Evolutionary conservation across 2,329 filamentous ascomycete genomes (phyloP).

Genomic region (Dothistroma pini): DNA sequence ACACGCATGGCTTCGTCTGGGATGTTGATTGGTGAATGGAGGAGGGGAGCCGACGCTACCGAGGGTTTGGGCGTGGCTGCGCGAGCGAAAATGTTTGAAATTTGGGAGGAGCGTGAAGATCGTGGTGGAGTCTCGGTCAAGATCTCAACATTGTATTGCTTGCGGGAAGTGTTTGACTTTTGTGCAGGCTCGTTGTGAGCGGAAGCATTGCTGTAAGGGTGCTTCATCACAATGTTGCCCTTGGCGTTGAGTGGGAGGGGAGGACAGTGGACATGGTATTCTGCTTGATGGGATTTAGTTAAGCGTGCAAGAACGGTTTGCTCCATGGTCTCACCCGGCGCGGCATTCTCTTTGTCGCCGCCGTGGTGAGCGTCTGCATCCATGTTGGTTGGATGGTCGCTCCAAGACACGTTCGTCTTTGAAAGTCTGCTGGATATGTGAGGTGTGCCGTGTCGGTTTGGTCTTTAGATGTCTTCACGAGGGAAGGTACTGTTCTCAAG

Average conservation of each 20-base stretch:
- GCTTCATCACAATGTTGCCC: slow-evolving; percentile 7
- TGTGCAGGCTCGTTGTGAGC: neutral
- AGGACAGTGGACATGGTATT: neutral
- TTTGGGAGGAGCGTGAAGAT: slow-evolving; percentile 13
- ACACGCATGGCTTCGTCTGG: slow-evolving; percentile 6
- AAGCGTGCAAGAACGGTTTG: neutral
- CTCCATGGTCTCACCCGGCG: neutral
- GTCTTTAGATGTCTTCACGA: neutral
- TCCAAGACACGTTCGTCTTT: neutral
- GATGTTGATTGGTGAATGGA: neutral
- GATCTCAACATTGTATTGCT: neutral
- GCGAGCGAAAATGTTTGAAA: neutral
- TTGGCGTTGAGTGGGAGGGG: slow-evolving; percentile 6
- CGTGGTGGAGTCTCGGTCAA: slow-evolving; percentile 17
- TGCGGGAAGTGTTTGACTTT: slow-evolving; percentile 3
- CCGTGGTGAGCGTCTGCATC: neutral
- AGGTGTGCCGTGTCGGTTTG: neutral
- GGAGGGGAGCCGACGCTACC: neutral
- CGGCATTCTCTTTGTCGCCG: slow-evolving; percentile 1
- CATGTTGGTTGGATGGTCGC: neutral
- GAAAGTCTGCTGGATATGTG: neutral
- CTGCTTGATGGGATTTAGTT: neutral
- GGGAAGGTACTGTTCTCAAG: slow-evolving; percentile 7
- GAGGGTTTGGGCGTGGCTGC: neutral
- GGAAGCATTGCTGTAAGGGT: neutral